Evolutionary conservation across 768 basidiomycete genomes (phyloP), one percentile per base, ranked within the genome.

Genomic region (Gymnopilus junonius): DNA sequence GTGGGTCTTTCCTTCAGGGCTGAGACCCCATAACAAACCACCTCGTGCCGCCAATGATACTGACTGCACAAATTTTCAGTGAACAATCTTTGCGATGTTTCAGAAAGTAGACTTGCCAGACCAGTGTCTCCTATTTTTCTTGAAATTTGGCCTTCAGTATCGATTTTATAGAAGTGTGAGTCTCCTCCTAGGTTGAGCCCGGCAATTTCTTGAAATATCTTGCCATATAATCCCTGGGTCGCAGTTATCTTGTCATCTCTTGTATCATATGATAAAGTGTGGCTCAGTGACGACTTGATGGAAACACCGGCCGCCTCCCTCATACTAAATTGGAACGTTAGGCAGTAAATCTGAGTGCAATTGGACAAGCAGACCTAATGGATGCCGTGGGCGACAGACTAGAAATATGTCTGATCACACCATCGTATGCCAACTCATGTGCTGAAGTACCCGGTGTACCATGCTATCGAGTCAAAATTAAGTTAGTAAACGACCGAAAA

Each of bases 381-480:
- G 93, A 95, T 25, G 95, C 97, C 1, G 85, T 82, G 1, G 93
- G 87, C 8, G 83, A 78, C 29, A 99, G 81, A 43, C 83, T 81
- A 6, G 88, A 83, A 21, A 99, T 83, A 60, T 93, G 89, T 48
- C 97, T 81, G 57, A 92, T 75, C 2, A 91, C 87, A 17, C 87
- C 88, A 71, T 98, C 94, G 68, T 97, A 98, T 6, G 89, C 87
- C 11, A 95, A 65, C 70, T 97, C 94, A 70, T 97, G 93, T 62
- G 81, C 71, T 4, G 88, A 87, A 25, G 68, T 69, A 21, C 64
- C 64, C 7, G 69, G 71, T 46, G 71, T 67, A 35, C 81, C 80
- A 45, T 72, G 80, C 83, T 84, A 63, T 40, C 67, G 29, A 29
- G 17, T 17, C 10, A 5, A 17, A 23, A 32, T 43, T 31, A 37